phyloP scores from a whole-genome alignment of 106 monocot genomes.

The Xerophyta viscosa region DNA sequence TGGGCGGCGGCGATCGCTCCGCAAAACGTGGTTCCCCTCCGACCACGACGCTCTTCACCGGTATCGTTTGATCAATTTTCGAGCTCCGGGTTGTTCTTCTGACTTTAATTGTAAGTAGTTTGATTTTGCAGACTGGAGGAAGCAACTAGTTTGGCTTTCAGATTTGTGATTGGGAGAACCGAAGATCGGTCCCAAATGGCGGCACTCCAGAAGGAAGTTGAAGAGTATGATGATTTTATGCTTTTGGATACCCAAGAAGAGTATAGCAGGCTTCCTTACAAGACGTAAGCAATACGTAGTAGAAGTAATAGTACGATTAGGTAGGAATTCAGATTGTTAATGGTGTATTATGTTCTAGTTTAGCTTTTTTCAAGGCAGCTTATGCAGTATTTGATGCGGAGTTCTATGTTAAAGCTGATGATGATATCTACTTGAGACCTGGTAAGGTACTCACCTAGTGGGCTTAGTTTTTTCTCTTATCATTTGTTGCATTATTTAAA shows the following conservation, averaged over 20 bases:
- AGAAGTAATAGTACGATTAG: neutral
- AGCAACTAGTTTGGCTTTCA: constrained; percentile 73
- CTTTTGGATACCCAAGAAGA: constrained; percentile 81
- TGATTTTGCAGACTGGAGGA: constrained; percentile 63
- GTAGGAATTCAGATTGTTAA: neutral
- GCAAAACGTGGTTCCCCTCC: constrained; percentile 89
- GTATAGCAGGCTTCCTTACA: constrained; percentile 76
- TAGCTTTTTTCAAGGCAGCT: constrained; percentile 96
- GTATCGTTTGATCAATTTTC: constrained; percentile 21
- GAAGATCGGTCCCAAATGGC: constrained; percentile 50
- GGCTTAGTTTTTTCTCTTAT: no score
- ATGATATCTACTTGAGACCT: constrained; percentile 95
- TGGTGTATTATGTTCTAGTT: constrained; percentile 32
- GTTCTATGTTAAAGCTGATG: constrained; percentile 96
- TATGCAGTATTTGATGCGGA: constrained; percentile 84
- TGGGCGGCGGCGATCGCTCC: constrained; percentile 54
- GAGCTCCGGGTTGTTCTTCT: no score
- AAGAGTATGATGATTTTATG: constrained; percentile 68
- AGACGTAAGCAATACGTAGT: constrained; percentile 48
- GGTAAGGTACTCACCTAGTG: no score
- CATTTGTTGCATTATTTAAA: neutral
- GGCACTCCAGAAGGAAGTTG: constrained; percentile 58
- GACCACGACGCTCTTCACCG: constrained; percentile 67
- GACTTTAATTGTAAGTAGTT: neutral
- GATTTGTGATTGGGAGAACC: constrained; percentile 92